These are phyloP conservation scores for Hemisphaericaspora xylanilytica DNA, from an alignment of 1,139 yeast species.

Conservation along the genomic window DNA sequence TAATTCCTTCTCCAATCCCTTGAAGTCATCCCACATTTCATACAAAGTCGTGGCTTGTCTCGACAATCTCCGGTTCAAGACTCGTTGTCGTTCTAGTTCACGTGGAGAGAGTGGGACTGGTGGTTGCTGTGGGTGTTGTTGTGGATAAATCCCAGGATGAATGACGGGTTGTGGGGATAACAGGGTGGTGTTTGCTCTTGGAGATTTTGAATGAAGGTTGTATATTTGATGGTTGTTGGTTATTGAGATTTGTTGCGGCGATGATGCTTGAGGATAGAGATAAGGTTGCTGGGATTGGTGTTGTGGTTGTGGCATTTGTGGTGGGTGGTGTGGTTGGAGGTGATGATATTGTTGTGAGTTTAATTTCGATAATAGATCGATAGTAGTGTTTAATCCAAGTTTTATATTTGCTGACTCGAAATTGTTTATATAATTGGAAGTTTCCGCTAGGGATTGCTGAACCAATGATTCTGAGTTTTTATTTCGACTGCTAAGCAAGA, in stretches of 20 bases:
- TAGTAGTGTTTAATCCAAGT: conserved; percentile 19
- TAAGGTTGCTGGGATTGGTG: not conserved
- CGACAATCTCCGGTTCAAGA: conserved; percentile 27
- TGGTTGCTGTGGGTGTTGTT: conserved; percentile 4
- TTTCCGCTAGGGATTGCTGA: conserved; percentile 20
- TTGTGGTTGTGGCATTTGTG: conserved; percentile 1
- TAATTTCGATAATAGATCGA: conserved; percentile 18
- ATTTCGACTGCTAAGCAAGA: conserved; percentile 18
- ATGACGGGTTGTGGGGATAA: not conserved
- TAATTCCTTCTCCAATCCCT: conserved; percentile 28
- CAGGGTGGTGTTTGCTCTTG: conserved; percentile 1
- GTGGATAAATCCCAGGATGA: not conserved
- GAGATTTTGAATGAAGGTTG: conserved; percentile 2
- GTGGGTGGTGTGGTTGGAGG: conserved; percentile 6
- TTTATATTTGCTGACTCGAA: conserved; percentile 16
- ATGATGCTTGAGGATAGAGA: not conserved
- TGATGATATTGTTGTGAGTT: conserved; percentile 9
- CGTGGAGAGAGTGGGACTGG: conserved; percentile 10
- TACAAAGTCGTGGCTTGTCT: conserved; percentile 33
- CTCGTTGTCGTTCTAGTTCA: conserved; percentile 21
- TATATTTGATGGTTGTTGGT: conserved; percentile 7
- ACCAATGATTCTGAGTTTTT: conserved; percentile 19
- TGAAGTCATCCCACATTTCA: conserved; percentile 43
- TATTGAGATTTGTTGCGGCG: conserved; percentile 1
- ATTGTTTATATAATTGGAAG: conserved; percentile 15